These are phyloP conservation scores for Pisolithus sp. DNA, from an alignment of 768 basidiomycete genomes.

Conservation along the genomic window DNA sequence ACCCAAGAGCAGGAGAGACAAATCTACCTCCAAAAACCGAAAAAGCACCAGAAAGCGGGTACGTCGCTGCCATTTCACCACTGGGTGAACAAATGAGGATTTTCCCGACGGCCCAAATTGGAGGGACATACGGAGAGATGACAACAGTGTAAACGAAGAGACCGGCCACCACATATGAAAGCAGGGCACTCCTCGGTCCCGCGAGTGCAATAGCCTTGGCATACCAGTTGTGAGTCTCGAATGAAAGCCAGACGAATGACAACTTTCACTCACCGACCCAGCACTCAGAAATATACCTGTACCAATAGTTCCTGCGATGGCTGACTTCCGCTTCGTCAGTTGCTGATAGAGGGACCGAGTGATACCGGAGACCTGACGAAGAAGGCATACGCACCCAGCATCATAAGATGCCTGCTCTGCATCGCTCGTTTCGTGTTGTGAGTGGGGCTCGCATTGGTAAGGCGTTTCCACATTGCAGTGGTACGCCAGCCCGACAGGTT, in stretches of 20 bases:
- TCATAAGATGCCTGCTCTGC: conserved; percentile 36
- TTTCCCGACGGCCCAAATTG: neutral
- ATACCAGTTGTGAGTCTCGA: neutral
- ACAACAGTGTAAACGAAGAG: conserved; percentile 56
- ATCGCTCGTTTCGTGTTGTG: conserved; percentile 34
- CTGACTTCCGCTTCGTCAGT: conserved; percentile 17
- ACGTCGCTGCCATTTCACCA: conserved; percentile 63
- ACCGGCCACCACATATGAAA: conserved; percentile 56
- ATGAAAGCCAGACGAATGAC: neutral
- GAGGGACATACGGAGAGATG: conserved; percentile 41
- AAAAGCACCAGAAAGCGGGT: conserved; percentile 56
- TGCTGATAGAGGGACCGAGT: neutral
- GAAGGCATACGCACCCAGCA: conserved; percentile 29
- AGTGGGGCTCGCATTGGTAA: conserved; percentile 6
- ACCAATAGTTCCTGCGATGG: conserved; percentile 54
- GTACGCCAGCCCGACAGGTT: neutral
- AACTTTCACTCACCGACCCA: conserved; percentile 35
- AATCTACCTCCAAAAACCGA: conserved; percentile 53
- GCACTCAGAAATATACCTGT: conserved; percentile 58
- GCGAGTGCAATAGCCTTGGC: conserved; percentile 45
- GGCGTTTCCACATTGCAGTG: neutral
- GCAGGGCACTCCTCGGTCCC: conserved; percentile 55
- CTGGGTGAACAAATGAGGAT: conserved; percentile 19
- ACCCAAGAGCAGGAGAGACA: conserved; percentile 54
- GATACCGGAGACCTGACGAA: neutral